Base-by-base conservation (phyloP, 306 rosid species). In the Hippophae tibetana region DNA sequence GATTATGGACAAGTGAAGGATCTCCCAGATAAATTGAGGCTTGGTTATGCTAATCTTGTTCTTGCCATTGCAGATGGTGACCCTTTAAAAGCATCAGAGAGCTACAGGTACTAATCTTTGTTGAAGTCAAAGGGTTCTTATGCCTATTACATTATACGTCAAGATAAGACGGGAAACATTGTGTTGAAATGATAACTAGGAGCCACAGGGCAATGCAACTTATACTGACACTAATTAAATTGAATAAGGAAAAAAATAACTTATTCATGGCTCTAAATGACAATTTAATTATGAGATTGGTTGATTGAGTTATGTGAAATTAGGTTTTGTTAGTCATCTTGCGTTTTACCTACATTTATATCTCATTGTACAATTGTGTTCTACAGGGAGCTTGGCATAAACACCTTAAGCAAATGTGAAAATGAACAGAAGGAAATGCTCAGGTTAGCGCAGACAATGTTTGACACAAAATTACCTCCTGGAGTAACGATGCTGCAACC, bases 1-100 rank as follows among this genome's bases (percentile, higher is more conserved):
- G 99, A 92, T 74, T 92, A 88, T 54, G 99, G 99, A 48, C 99
- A 92, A 77, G 99, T 88, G 80, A 92, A 92, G 78, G 99, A 92
- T 75, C 99, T 92, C 59, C 99, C 99, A 40, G 84, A 92, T 56
- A 63, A 60, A 43, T 79, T 92, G 85, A 92, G 92, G 68, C 87
- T 92, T 77, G 96, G 93, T 56, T 92, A 88, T 75, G 99, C 99
- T 69, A 78, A 80, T 64, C 96, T 92, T 54, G 82, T 92, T 66
- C 81, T 92, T 63, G 89, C 89, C 13, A 80, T 92, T 63, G 96
- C 99, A 60, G 95, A 88, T 58, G 41, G 64, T 63, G 99, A 92
- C 64, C 74, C 79, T 64, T n/a, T 72, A 56, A 72, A 81, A 70
- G 92, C 87, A 62, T 59, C 82, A 25, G 90, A 82, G 61, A 83